Base-by-base conservation (phyloP, 306 rosid genomes). In the Begonia masoniana region DNA sequence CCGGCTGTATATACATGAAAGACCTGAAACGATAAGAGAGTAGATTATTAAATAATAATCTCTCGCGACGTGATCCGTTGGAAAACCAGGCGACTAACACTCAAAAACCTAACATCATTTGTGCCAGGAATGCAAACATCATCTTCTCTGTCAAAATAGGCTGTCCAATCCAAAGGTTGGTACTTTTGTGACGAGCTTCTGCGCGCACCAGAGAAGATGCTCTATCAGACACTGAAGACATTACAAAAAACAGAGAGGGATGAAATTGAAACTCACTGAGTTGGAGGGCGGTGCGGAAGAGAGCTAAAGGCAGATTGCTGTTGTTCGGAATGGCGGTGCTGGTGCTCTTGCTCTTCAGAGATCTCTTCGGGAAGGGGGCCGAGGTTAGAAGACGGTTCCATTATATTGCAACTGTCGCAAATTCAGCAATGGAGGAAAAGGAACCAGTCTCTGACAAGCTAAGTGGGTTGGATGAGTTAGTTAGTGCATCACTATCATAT, bases 1-100 rank as follows among this genome's bases (percentile, higher is more conserved):
- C 97, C 96, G 35, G 96, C 94, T 82, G 55, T 73, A 66, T 85
- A 91, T 54, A 91, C 78, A 81, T 91, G 97, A 74, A 91, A 91
- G 6, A 83, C 83, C 97, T 91, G 70, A 67, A 76, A 70, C 68
- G 57, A 58, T n/a, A 58, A 62, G 9, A 31, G 39, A 47, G 15
- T 45, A 41, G 36, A 50, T 60, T 58, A 56, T 53, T n/a, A n/a
- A n/a, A n/a, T n/a, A n/a, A n/a, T n/a, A n/a, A n/a, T 10, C 13
- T 41, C 59, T 24, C 46, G 55, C 61, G 69, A 16, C 63, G 47
- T 35, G 56, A 16, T 7, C n/a, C 47, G 17, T 24, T 58, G 12
- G 14, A 41, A 31, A 54, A 63, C 10, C 47, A 19, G 26, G 2
- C 43, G 39, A 15, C 26, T 21, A 58, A 10, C 19, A 48, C 0